Base-by-base conservation (phyloP, 306 rosid species). In the Aeschynomene evenia region DNA sequence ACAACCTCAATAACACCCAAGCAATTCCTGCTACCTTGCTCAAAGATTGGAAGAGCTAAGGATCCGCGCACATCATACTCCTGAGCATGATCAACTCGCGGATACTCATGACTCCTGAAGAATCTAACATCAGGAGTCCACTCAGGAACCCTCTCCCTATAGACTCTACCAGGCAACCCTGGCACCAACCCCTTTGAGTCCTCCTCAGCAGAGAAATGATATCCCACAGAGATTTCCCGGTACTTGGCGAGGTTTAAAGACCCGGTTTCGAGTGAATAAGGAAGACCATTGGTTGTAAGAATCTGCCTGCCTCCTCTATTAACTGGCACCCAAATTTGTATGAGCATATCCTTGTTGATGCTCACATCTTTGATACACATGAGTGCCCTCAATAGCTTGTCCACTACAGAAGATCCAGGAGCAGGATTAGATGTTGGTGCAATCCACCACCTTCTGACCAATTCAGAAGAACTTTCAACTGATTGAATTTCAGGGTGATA, bases 61-160 rank as follows among this genome's bases (percentile, higher is more conserved):
- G 95, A 80, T 74, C 97, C 99, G 11, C 97, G 49, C 3, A 95
- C 86, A 79, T 87, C 95, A 54, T 66, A 55, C 80, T 60, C 73
- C 28, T 87, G 89, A 78, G 99, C 99, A 73, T 87, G 78, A 74
- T 29, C 68, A 74, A 95, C 82, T 77, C 99, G 79, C 0, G 86
- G 95, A 45, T 91, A 95, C 81, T 95, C 99, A 1, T 89, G 85
- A n/a, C 74, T 87, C 71, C 80, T 78, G 24, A 89, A 95, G 81
- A 81, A 84, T 50, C 86, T 80, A 65, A 89, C 99, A 72, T 95
- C 99, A 52, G 99, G 99, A 52, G 95, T 91, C 99, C 99, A 95
- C 82, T 95, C 99, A 26, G 97, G 97, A 79, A 89, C 88, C 89
- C 75, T 84, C 12, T 84, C 81, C 14, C 66, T 63, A 60, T 81